phyloP scores from a whole-genome alignment of 2,329 filamentous ascomycete species.

The Pleoardoris graminearum region DNA sequence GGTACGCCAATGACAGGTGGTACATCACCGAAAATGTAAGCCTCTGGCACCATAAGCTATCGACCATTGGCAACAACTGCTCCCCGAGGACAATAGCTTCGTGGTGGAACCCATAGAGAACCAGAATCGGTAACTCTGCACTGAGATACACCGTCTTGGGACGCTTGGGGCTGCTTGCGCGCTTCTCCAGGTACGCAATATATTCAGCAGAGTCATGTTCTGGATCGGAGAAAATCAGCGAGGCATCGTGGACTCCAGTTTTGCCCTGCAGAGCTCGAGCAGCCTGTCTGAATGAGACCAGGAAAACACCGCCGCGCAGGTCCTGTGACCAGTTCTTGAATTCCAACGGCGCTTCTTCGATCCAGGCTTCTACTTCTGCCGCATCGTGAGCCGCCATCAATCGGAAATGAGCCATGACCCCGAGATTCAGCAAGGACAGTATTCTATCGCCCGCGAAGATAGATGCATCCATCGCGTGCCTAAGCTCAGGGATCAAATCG shows the following conservation, averaged over 20 bases:
- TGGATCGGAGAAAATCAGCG: slow-evolving; percentile 68
- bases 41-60: slow-evolving; percentile 51
- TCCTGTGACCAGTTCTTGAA: slow-evolving; percentile 73
- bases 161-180: slow-evolving; percentile 61
- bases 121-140: slow-evolving; percentile 48
- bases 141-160: slow-evolving; percentile 71
- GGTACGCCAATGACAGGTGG: slow-evolving; percentile 48
- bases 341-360: slow-evolving; percentile 73
- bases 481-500: slow-evolving; percentile 60
- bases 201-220: slow-evolving; percentile 64
- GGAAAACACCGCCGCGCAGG: slow-evolving; percentile 69
- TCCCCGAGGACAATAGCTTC: slow-evolving; percentile 51
- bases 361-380: slow-evolving; percentile 70
- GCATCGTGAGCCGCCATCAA: slow-evolving; percentile 72
- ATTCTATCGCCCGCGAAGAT: slow-evolving; percentile 70
- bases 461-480: slow-evolving; percentile 63
- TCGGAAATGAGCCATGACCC: slow-evolving; percentile 66
- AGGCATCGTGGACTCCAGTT: slow-evolving; percentile 58
- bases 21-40: slow-evolving; percentile 49
- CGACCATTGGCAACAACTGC: slow-evolving; percentile 45
- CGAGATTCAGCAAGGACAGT: slow-evolving; percentile 71
- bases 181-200: slow-evolving; percentile 55
- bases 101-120: slow-evolving; percentile 48
- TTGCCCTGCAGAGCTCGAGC: slow-evolving; percentile 75
- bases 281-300: slow-evolving; percentile 68